Base-by-base conservation (phyloP, 495 filamentous ascomycete genomes). In the Massariosphaeria phaeospora region DNA sequence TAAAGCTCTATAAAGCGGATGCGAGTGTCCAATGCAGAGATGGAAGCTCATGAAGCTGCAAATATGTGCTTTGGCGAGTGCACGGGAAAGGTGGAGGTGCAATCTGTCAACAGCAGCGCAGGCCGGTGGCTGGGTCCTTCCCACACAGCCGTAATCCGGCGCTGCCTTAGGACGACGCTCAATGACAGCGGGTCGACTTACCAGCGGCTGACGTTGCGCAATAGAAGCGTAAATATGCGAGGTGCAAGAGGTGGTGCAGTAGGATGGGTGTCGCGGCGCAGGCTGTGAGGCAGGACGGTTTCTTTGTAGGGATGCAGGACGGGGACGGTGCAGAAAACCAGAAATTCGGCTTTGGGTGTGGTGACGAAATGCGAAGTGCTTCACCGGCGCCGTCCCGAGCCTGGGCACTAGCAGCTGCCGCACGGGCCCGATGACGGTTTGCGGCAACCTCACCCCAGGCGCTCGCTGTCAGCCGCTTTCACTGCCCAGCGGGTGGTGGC, bases 281-380 rank as follows among this genome's bases (percentile, higher is more conserved):
- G 15, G 44, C 11, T 26, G 40, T 4, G 5, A 29, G 30, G 27
- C 10, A 33, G 31, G 44, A 35, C 26, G 13, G 45, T 15, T 17
- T 27, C 46, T 51, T 56, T 46, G 51, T 51, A 61, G 46, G 35
- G 1, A 11, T 31, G 27, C 30, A 21, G 27, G 31, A 15, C 20
- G 13, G 24, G 46, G 18, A 27, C 11, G 40, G 51, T n/a, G n/a
- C n/a, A n/a, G n/a, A n/a, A 58, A 58, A 58, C 54, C 55, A 58
- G 59, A 55, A 59, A 58, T 43, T 49, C 36, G 21, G 33, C 8
- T 10, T 15, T 9, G n/a, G 15, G 59, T 38, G 41, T 63, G 55
- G 59, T 63, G 59, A 63, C 59, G 59, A 63, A 63, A 63, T 63
- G 54, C 52, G 50, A 51, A 44, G 39, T 30, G 27, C 25, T 52